Conservation (phyloP, 179 eudicot genomes). For the Beta corolliflora region DNA sequence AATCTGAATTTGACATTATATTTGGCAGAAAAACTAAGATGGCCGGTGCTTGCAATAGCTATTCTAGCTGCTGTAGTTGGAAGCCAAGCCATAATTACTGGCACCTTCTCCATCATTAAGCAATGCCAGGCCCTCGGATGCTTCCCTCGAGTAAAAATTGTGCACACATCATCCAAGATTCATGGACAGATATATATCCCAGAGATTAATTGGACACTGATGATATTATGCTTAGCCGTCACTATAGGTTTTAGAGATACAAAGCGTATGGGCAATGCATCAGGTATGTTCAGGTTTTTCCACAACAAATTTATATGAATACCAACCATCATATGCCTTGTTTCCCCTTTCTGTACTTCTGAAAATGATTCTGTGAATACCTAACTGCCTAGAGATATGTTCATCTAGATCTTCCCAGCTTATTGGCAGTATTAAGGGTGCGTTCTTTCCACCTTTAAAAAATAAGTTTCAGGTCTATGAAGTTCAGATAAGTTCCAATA, state of each 20-base stretch:
- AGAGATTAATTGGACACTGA: conserved; percentile 80
- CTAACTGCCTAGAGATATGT: too few species aligned
- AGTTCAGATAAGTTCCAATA: too few species aligned
- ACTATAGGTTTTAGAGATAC: conserved; percentile 86
- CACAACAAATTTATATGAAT: too few species aligned
- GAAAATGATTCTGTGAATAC: too few species aligned
- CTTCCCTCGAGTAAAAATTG: conserved; percentile 83
- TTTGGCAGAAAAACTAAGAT: conserved; percentile 64
- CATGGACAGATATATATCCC: conserved; percentile 97
- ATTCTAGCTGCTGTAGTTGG: conserved; percentile 87
- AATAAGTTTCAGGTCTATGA: not conserved
- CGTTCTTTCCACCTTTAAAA: too few species aligned
- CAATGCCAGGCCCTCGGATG: conserved; percentile 83
- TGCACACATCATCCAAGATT: conserved; percentile 73
- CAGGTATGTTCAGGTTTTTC: conserved; percentile 46
- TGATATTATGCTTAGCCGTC: conserved; percentile 80
- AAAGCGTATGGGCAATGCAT: conserved; percentile 76
- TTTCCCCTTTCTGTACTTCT: too few species aligned
- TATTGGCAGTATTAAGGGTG: too few species aligned
- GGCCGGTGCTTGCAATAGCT: conserved; percentile 82
- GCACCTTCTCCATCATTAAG: conserved; percentile 89
- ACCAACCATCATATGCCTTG: too few species aligned
- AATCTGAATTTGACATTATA: not conserved
- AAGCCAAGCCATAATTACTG: conserved; percentile 93
- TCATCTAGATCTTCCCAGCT: too few species aligned